Conservation (phyloP, 2,329 filamentous ascomycete species). For the Epichloe amarillans region DNA sequence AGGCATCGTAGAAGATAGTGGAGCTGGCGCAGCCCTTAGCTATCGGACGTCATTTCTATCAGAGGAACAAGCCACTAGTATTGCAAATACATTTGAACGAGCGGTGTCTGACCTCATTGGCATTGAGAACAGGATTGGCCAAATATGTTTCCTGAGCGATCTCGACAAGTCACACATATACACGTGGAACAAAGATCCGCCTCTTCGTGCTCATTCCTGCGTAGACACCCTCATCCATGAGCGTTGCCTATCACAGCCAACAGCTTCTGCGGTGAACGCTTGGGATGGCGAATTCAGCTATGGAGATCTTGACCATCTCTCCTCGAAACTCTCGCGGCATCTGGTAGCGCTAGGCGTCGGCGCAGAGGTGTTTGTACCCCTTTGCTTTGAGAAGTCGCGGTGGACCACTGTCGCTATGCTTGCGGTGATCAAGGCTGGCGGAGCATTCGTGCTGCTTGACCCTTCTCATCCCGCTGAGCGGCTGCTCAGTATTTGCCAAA, state of each 20-base stretch:
- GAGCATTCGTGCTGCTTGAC: slow-evolving; percentile 5
- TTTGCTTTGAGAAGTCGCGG: slow-evolving; percentile 6
- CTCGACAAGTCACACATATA: neutral
- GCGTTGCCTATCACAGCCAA: neutral
- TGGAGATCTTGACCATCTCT: slow-evolving; percentile 16
- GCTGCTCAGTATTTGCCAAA: neutral
- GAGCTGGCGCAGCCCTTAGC: neutral
- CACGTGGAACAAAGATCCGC: neutral
- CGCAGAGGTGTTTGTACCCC: neutral
- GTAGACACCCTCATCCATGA: neutral
- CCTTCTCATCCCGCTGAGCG: neutral
- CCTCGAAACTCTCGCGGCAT: slow-evolving; percentile 1
- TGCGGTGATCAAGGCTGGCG: slow-evolving; percentile 2
- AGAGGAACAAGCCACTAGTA: neutral
- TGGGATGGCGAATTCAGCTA: slow-evolving; percentile 28
- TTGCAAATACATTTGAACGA: neutral
- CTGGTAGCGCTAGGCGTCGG: slow-evolving; percentile 1
- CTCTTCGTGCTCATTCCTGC: too few species aligned
- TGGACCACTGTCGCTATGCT: slow-evolving; percentile 5
- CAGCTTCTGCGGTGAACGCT: slow-evolving; percentile 1
- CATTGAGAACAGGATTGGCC: neutral
- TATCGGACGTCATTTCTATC: neutral
- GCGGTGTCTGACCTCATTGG: neutral
- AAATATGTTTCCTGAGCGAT: neutral
- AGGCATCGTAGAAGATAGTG: neutral